Evolutionary conservation across 1,284 basidiomycete species (phyloP).

Genomic region (Salmacisia buchloeana): DNA sequence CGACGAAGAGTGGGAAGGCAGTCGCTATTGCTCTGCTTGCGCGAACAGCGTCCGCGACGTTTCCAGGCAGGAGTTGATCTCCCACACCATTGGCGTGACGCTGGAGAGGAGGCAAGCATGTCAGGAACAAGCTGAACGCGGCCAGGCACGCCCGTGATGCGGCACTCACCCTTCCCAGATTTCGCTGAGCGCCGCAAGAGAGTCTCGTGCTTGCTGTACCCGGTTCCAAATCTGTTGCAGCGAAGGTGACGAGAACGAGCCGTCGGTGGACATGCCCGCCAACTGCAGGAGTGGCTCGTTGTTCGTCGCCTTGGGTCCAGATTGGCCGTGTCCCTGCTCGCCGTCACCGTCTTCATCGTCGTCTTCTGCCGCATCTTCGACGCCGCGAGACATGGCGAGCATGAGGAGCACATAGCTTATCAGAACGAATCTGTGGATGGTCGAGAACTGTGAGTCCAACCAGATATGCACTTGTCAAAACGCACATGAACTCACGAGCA

Average conservation of each 20-base stretch:
- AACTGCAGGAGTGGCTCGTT: constrained; percentile 4
- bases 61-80: constrained; percentile 40
- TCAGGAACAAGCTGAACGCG: not conserved
- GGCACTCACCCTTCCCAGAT: constrained; percentile 29
- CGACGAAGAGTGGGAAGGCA: no score
- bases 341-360: constrained; percentile 9
- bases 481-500: constrained; percentile 24
- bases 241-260: constrained; percentile 5
- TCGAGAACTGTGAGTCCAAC: no score
- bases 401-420: constrained; percentile 43
- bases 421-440: constrained; percentile 27
- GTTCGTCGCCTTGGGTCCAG: not conserved
- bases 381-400: constrained; percentile 31
- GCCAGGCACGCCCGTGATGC: not conserved
- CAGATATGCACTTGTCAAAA: no score
- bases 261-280: constrained; percentile 1
- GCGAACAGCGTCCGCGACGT: constrained; percentile 16
- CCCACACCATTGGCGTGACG: constrained; percentile 37
- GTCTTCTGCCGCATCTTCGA: constrained; percentile 15
- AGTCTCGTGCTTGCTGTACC: constrained; percentile 33
- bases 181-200: constrained; percentile 31
- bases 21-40: no score
- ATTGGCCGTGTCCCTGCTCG: not conserved
- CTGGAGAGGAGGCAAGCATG: not conserved
- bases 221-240: constrained; percentile 36